Evolutionary conservation across 2,329 filamentous ascomycete genomes (phyloP), one percentile per base, ranked within the genome.

Genomic region (Monosporascus sp.): DNA sequence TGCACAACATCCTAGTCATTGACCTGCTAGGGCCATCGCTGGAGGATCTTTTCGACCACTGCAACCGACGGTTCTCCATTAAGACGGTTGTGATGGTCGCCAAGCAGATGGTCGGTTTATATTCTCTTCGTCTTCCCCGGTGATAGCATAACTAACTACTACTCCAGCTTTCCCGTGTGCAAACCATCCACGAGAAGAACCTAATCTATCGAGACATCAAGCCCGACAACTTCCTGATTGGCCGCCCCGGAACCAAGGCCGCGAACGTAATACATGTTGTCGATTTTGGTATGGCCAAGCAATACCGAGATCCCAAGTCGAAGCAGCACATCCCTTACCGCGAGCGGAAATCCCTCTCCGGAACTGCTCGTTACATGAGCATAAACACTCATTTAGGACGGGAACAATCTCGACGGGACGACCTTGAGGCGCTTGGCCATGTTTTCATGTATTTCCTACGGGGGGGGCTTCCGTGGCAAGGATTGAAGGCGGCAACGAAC

Each of bases 41-140:
- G 56, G 93, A 99, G 71, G 93, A 99, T 69, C 82, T 99, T 20
- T 99, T 99, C 70, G 93, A 99, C 70, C 91, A 96, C 74, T 99
- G 93, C 78, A 94, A 94, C 68, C 84, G 93, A 64, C 87, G 92
- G 63, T 99, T 99, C 76, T 87, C 89, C 7, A 92, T 93, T 72
- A 97, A 99, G 82, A 99, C 94, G 0, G 93, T 97, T 14, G 92
- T 97, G 58, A 97, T 97, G 94, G 92, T 97, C 53, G 93, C 94
- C 45, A 97, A 97, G 77, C 93, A 99, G 73, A 97, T 97, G 94
- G 88, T 91, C 72, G 52, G 78, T 74, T 45, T 31, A 6, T 52
- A 6, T 41, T 50, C 19, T 22, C 40, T 41, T 4, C 14, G 3
- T 35, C 20, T 50, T 24, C 14, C 26, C n/a, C 41, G 17, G 40